Conservation (phyloP, 768 basidiomycete species). For the Coprinellus micaceus region DNA sequence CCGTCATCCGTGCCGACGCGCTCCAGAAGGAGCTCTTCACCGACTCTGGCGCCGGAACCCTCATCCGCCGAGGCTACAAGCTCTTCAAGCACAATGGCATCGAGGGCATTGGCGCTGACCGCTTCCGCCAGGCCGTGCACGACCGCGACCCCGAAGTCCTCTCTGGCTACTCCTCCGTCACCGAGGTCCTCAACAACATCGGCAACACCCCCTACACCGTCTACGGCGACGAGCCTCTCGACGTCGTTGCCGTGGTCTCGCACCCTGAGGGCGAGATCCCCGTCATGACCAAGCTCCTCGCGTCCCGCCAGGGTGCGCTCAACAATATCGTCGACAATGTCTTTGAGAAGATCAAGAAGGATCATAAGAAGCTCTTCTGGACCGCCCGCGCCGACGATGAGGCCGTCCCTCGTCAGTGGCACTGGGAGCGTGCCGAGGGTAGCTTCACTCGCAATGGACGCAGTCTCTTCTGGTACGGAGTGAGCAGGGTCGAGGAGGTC, state of each 20-base stretch:
- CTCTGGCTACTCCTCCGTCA: conserved; percentile 77
- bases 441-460: conserved; percentile 93
- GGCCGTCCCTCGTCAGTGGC: conserved; percentile 82
- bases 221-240: conserved; percentile 97
- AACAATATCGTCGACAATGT: conserved; percentile 98
- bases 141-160: conserved; percentile 94
- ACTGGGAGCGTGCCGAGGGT: conserved; percentile 97
- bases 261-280: conserved; percentile 87
- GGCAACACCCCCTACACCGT: conserved; percentile 85
- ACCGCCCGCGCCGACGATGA: conserved; percentile 96
- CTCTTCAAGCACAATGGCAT: conserved; percentile 86
- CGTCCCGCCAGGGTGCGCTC: conserved; percentile 83
- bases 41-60: conserved; percentile 94
- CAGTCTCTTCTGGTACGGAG: conserved; percentile 97
- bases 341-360: conserved; percentile 93
- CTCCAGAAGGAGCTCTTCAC: conserved; percentile 99
- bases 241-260: conserved; percentile 90
- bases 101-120: conserved; percentile 85
- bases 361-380: conserved; percentile 94
- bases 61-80: conserved; percentile 97
- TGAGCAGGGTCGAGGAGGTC: conserved; percentile 87
- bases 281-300: conserved; percentile 88
- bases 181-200: conserved; percentile 79
- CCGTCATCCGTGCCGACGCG: conserved; percentile 89
- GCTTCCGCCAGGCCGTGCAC: conserved; percentile 90